Percentiles rank a stretch among this genome's conserved stretches.
Evolutionary conservation across 352 stramenopile genomes (phyloP).

Genomic region (Pythium biforme): DNA sequence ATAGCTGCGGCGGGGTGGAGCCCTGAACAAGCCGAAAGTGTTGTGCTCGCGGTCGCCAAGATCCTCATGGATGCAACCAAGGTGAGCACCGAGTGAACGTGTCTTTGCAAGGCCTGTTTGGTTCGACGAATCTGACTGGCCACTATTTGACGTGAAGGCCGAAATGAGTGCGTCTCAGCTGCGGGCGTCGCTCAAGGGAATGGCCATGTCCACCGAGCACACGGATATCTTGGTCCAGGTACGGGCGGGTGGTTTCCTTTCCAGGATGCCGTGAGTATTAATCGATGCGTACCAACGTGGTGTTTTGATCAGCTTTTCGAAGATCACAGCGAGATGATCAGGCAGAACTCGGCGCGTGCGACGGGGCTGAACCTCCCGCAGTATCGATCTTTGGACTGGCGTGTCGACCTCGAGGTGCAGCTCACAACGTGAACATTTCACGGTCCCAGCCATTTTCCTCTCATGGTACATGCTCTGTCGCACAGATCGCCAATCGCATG

Average conservation of each 20-base stretch:
- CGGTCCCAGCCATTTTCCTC: background rate
- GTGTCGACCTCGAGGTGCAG: constrained; percentile 75
- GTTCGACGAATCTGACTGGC: no score
- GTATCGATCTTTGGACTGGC: constrained; percentile 73
- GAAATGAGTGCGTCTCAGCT: constrained; percentile 47
- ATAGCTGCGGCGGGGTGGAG: constrained; percentile 62
- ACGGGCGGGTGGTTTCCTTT: background rate
- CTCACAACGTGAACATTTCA: background rate
- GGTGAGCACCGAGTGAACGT: constrained; percentile 27
- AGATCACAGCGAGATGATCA: constrained; percentile 49
- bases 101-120: no score
- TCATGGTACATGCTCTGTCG: background rate
- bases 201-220: constrained; percentile 43
- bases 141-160: constrained; percentile 31
- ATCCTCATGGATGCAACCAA: constrained; percentile 74
- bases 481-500: constrained; percentile 65
- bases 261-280: no score
- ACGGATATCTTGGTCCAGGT: constrained; percentile 49
- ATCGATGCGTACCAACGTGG: background rate
- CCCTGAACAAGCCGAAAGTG: constrained; percentile 46
- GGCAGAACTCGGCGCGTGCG: constrained; percentile 41
- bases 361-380: constrained; percentile 43
- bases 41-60: constrained; percentile 64
- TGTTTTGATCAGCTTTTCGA: constrained; percentile 65
- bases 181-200: constrained; percentile 39